phyloP scores from a whole-genome alignment of 805 yeast genomes.

The Teunomyces aglyptinius region DNA sequence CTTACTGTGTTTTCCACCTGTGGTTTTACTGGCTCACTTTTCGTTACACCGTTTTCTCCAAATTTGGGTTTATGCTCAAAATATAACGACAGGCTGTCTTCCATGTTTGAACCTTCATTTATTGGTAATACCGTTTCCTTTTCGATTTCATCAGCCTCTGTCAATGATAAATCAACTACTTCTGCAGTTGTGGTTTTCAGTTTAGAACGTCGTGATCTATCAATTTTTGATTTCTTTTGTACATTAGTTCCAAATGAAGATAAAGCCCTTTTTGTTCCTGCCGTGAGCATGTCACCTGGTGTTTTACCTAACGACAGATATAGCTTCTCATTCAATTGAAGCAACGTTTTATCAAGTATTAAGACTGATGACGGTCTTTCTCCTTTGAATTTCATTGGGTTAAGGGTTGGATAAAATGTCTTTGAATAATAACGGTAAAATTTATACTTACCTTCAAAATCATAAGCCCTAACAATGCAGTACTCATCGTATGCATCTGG shows the following conservation, averaged over 20 bases:
- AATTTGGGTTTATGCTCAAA: constrained; percentile 2
- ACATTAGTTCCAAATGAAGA: neutral
- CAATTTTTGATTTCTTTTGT: neutral
- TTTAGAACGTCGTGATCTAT: neutral
- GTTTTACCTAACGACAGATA: constrained; percentile 23
- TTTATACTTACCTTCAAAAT: constrained; percentile 70
- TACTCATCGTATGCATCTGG: constrained; percentile 23
- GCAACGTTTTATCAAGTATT: constrained; percentile 9
- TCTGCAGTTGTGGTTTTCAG: neutral
- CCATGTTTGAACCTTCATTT: neutral
- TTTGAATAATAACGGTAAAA: constrained; percentile 56
- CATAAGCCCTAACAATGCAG: constrained; percentile 58
- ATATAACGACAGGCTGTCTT: neutral
- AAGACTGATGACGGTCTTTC: constrained; percentile 5
- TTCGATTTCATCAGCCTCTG: neutral
- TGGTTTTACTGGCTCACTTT: constrained; percentile 4
- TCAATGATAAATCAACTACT: neutral
- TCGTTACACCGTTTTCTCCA: constrained; percentile 1
- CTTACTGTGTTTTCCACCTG: neutral
- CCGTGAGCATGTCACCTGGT: constrained; percentile 20
- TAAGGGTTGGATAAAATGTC: constrained; percentile 10
- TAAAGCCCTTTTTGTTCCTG: constrained; percentile 2
- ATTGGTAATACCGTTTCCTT: neutral
- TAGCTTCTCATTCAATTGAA: constrained; percentile 16
- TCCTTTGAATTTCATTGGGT: constrained; percentile 9